Evolutionary conservation across 768 basidiomycete genomes (phyloP), one percentile per base, ranked within the genome.

Genomic region (Hygrophorus pudorinus): DNA sequence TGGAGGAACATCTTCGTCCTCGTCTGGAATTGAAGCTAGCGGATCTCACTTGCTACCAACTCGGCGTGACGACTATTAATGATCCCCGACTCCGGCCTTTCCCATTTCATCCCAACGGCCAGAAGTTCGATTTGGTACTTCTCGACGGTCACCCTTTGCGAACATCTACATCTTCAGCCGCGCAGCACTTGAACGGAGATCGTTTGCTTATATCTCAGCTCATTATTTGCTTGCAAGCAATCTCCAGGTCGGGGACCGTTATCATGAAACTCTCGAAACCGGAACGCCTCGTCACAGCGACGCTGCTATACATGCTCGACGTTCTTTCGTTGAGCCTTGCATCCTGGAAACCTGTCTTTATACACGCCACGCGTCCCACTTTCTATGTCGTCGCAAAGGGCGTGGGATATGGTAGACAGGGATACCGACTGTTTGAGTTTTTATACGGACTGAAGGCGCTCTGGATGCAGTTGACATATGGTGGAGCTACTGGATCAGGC

Each of bases 111-210:
- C 28, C 48, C 36, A 17, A 38, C n/a, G 47, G 46, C 2, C 43
- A 46, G 14, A 18, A 24, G 2, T 61, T 59, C 47, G 56, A 58
- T 38, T 47, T 65, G 13, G 62, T 62, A 13, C 47, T 63, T 8
- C 55, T 64, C 41, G 64, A 64, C 40, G 64, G 57, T 9, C 64
- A 64, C 43, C 57, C 57, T 2, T 46, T 63, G 13, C 61, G 64
- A 34, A 53, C 46, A 34, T 38, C 51, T 14, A 28, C 29, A 39
- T 16, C 45, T 37, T 29, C 20, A 5, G 21, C 38, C 2, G 27
- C 13, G 2, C 42, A 12, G 24, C n/a, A n/a, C n/a, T n/a, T n/a
- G n/a, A 48, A 46, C 41, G 49, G 51, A 20, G 56, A 57, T 31
- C 55, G 56, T 17, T 54, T 63, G 18, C 50, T 60, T 17, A 54